Percentiles rank a stretch among this genome's conserved stretches.
Evolutionary conservation across 1,284 basidiomycete genomes (phyloP).

Genomic region (Cutaneotrichosporon mucoides): DNA sequence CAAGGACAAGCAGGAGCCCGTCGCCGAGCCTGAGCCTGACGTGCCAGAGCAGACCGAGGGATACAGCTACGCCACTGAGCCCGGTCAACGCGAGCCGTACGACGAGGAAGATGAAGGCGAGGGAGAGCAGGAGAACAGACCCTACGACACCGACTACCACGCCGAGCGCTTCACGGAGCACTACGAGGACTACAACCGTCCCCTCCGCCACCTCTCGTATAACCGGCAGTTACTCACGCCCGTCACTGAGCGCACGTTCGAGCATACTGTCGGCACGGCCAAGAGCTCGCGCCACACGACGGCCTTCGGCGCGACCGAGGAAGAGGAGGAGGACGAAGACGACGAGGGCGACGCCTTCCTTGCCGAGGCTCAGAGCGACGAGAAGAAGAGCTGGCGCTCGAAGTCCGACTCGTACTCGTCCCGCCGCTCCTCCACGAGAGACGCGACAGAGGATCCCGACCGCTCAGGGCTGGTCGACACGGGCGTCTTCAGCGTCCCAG

Average conservation of each 20-base stretch:
- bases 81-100: neutral
- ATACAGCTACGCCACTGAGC: constrained; percentile 11
- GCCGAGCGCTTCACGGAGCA: constrained; percentile 9
- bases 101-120: constrained; percentile 2
- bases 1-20: neutral
- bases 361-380: neutral
- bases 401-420: no score
- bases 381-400: no score
- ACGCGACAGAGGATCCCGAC: constrained; percentile 40
- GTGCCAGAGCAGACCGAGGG: neutral
- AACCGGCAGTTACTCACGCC: constrained; percentile 81
- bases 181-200: constrained; percentile 10
- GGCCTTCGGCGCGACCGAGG: neutral
- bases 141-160: constrained; percentile 1
- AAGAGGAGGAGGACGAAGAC: neutral
- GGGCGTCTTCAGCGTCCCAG: constrained; percentile 39
- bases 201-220: neutral
- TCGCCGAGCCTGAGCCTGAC: neutral
- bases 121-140: constrained; percentile 12
- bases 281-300: constrained; percentile 4
- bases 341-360: neutral
- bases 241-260: constrained; percentile 85
- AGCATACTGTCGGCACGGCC: constrained; percentile 63
- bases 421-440: no score
- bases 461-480: constrained; percentile 19